Evolutionary conservation across 2,329 filamentous ascomycete genomes (phyloP).

Genomic region (Sphaerostilbella broomeana): DNA sequence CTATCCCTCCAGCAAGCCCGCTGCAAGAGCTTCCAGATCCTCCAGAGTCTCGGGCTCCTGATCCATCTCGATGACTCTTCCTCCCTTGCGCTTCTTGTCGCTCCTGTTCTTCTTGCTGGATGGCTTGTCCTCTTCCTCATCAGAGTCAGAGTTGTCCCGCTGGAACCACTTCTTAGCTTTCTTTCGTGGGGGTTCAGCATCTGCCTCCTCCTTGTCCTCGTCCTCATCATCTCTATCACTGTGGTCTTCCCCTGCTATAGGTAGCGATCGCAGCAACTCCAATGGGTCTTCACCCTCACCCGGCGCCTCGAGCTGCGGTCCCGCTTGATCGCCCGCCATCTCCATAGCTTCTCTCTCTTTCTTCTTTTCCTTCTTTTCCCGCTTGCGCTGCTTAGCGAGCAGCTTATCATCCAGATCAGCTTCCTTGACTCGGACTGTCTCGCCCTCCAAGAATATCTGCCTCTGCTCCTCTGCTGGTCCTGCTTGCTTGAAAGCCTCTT

Average conservation of each 20-base stretch:
- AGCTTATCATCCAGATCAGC: constrained; percentile 81
- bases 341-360: constrained; percentile 56
- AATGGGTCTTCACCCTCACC: constrained; percentile 48
- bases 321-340: constrained; percentile 22
- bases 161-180: constrained; percentile 76
- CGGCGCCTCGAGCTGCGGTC: constrained; percentile 29
- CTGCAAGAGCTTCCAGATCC: constrained; percentile 70
- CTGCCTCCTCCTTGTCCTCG: constrained; percentile 30
- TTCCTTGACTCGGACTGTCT: constrained; percentile 62
- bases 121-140: constrained; percentile 41
- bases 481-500: constrained; percentile 68
- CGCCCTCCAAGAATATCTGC: constrained; percentile 68
- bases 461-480: constrained; percentile 73
- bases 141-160: constrained; percentile 60
- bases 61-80: constrained; percentile 54
- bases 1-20: constrained; percentile 59
- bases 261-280: constrained; percentile 52
- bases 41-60: constrained; percentile 72
- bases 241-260: constrained; percentile 35
- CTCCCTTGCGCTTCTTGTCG: constrained; percentile 37
- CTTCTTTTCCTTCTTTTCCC: constrained; percentile 67
- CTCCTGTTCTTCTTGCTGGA: constrained; percentile 33
- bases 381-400: constrained; percentile 67
- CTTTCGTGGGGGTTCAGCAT: constrained; percentile 41
- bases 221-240: constrained; percentile 20